Conservation (phyloP, 208 protist genomes). For the Leishmania turanica region DNA sequence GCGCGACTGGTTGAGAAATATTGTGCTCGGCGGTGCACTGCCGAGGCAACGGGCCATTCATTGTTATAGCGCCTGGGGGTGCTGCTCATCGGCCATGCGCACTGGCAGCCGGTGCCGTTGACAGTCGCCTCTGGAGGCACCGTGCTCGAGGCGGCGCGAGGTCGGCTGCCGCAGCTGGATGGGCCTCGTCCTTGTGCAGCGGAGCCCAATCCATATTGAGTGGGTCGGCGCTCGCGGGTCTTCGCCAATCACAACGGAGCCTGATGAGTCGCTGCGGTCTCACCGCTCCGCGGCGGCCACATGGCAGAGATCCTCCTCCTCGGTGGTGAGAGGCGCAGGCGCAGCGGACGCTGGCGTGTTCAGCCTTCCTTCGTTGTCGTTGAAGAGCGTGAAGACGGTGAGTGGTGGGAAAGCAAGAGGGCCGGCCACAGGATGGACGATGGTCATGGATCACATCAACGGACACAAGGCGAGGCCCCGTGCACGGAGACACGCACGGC, state of each 20-base stretch:
- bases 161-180: not conserved
- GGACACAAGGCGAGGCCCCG: too few species aligned
- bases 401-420: not conserved
- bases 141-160: constrained; percentile 6
- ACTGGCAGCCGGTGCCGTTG: constrained; percentile 36
- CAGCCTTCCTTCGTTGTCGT: too few species aligned
- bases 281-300: too few species aligned
- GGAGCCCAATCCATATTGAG: not conserved
- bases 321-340: not conserved
- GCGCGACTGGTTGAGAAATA: constrained; percentile 42
- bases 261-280: not conserved
- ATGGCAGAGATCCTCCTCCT: not conserved
- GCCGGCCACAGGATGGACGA: not conserved
- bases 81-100: constrained; percentile 33
- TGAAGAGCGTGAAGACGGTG: not conserved
- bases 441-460: not conserved
- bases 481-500: too few species aligned
- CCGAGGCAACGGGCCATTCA: constrained; percentile 40
- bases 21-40: constrained; percentile 44
- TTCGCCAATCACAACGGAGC: not conserved
- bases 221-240: not conserved
- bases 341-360: too few species aligned
- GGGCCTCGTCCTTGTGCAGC: constrained; percentile 20
- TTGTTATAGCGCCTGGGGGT: constrained; percentile 28
- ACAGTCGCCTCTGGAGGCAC: not conserved